Conservation (phyloP, 331 rosid species). For the Pyracantha coccinea region DNA sequence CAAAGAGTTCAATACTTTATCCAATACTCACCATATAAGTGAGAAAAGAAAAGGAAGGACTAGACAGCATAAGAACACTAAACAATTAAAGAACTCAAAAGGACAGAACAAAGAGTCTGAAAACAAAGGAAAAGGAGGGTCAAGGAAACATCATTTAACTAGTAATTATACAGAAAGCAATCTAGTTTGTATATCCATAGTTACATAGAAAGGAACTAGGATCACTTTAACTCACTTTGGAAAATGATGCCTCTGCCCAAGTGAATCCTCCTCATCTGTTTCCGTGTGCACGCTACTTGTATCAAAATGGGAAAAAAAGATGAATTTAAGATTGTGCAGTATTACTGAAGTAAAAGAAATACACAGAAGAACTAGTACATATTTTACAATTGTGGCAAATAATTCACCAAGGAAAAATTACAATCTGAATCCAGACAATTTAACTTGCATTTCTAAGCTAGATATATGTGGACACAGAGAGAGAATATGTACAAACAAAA, state of each 20-base stretch:
- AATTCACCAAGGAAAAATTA: neutral
- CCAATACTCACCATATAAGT: neutral
- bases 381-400: neutral
- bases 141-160: neutral
- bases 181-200: neutral
- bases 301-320: neutral
- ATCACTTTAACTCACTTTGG: constrained; percentile 56
- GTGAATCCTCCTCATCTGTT: constrained; percentile 33
- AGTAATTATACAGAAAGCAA: neutral
- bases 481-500: neutral
- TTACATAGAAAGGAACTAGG: constrained; percentile 11
- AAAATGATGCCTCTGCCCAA: constrained; percentile 47
- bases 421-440: neutral
- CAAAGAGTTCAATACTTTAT: neutral
- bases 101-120: neutral
- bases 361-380: neutral
- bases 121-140: neutral
- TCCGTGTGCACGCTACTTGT: constrained; percentile 30
- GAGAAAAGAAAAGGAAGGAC: neutral
- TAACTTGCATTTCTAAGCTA: neutral
- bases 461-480: neutral
- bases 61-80: neutral
- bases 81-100: neutral
- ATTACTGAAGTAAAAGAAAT: neutral
- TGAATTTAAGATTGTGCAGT: neutral